phyloP scores from a whole-genome alignment of 2,329 filamentous ascomycete species.

The Beauveria sp. region DNA sequence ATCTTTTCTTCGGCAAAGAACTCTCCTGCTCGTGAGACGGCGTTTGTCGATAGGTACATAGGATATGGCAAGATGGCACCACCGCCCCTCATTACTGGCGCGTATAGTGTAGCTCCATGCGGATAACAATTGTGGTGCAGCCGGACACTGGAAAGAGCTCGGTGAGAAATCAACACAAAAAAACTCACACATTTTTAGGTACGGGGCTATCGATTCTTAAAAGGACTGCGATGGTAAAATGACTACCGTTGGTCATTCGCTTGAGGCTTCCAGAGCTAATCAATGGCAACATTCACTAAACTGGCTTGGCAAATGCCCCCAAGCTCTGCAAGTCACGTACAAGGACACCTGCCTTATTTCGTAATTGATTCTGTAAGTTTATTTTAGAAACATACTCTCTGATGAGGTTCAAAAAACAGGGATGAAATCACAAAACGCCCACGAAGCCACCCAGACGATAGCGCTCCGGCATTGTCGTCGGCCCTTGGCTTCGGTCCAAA shows the following conservation, averaged over 20 bases:
- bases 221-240: background rate
- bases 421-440: conserved; percentile 30
- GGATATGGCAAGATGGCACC: too few relatives aligned
- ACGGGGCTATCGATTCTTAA: too few relatives aligned
- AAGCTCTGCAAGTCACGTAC: background rate
- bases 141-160: too few relatives aligned
- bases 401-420: background rate
- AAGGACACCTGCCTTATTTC: background rate
- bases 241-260: background rate
- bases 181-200: too few relatives aligned
- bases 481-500: conserved; percentile 37
- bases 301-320: background rate
- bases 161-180: too few relatives aligned
- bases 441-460: conserved; percentile 43
- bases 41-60: background rate
- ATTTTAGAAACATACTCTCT: background rate
- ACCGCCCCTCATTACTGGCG: too few relatives aligned
- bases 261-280: too few relatives aligned
- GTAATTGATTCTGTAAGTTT: background rate
- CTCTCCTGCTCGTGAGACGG: background rate
- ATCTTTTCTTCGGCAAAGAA: conserved; percentile 13
- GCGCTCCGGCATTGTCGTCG: conserved; percentile 47
- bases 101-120: too few relatives aligned
- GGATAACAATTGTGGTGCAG: too few relatives aligned
- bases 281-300: background rate